phyloP scores from a whole-genome alignment of 148 eudicot species.

The Persicaria tinctoria region DNA sequence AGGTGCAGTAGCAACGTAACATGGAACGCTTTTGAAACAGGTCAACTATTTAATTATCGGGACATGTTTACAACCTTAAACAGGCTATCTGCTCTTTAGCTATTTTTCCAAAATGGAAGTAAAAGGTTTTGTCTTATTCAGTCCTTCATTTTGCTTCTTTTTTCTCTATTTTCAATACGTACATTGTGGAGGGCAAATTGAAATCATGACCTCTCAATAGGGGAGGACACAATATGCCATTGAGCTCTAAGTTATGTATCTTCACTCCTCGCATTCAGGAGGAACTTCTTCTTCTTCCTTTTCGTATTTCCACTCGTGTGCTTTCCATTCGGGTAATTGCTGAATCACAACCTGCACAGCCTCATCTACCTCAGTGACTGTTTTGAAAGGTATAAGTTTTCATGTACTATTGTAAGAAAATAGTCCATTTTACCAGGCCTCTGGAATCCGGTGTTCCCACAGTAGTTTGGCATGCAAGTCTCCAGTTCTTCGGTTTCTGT shows the following conservation, averaged over 20 bases:
- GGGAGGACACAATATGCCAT: neutral
- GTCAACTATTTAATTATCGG: neutral
- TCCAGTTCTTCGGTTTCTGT: conserved; percentile 83
- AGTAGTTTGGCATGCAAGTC: conserved; percentile 79
- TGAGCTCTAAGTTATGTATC: conserved; percentile 1
- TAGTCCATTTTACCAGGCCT: conserved; percentile 51
- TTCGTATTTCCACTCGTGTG: conserved; percentile 64
- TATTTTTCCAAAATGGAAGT: neutral
- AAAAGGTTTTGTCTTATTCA: neutral
- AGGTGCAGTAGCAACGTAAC: neutral
- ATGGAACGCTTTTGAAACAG: neutral
- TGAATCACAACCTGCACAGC: conserved; percentile 67
- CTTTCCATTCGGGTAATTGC: conserved; percentile 94
- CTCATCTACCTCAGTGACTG: neutral
- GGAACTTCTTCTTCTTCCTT: conserved; percentile 24
- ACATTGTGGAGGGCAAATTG: neutral
- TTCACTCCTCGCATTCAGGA: conserved; percentile 5
- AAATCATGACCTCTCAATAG: neutral
- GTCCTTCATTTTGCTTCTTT: neutral
- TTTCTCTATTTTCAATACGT: neutral
- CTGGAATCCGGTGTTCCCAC: conserved; percentile 69
- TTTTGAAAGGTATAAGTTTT: neutral
- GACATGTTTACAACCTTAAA: neutral
- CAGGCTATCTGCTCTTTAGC: neutral
- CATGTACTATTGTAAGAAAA: neutral